A percentile compares a stretch with the other conserved stretches of the same genome.
Evolutionary conservation across 768 basidiomycete genomes (phyloP).

Genomic region (Suillus ampliporus): DNA sequence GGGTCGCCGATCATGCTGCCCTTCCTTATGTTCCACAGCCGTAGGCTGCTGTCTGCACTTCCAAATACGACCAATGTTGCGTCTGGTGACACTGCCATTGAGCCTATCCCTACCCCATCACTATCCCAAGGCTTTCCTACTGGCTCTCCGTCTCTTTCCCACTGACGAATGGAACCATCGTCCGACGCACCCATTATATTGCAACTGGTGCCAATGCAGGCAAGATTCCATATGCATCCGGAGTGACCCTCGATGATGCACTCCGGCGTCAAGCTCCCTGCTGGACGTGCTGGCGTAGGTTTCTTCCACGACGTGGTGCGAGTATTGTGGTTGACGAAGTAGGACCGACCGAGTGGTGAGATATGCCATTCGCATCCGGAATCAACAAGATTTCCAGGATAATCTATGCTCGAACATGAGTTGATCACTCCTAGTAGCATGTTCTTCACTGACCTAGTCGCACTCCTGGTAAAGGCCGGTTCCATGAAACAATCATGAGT

Average conservation of each 20-base stretch:
- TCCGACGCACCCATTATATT: neutral
- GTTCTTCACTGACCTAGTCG: neutral
- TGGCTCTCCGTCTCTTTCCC: neutral
- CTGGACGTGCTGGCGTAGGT: neutral
- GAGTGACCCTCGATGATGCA: neutral
- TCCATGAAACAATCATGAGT: fast-evolving
- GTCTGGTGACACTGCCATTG: neutral
- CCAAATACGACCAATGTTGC: neutral
- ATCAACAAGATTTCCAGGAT: neutral
- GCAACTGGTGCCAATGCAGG: neutral
- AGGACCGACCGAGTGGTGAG: conserved; percentile 3
- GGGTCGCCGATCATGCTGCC: neutral
- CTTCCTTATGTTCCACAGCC: neutral
- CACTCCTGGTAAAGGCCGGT: conserved; percentile 4
- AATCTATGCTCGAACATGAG: neutral
- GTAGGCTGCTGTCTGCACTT: neutral
- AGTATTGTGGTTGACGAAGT: neutral
- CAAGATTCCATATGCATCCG: neutral
- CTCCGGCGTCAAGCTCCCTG: neutral
- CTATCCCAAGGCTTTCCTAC: neutral
- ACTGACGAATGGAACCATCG: neutral
- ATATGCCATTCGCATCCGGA: conserved; percentile 7
- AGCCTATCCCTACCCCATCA: neutral
- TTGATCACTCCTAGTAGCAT: neutral
- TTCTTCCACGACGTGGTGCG: neutral